These are phyloP conservation scores for Sclerotinia subarctica DNA, from an alignment of 2,329 filamentous ascomycete genomes.

Conservation along the genomic window DNA sequence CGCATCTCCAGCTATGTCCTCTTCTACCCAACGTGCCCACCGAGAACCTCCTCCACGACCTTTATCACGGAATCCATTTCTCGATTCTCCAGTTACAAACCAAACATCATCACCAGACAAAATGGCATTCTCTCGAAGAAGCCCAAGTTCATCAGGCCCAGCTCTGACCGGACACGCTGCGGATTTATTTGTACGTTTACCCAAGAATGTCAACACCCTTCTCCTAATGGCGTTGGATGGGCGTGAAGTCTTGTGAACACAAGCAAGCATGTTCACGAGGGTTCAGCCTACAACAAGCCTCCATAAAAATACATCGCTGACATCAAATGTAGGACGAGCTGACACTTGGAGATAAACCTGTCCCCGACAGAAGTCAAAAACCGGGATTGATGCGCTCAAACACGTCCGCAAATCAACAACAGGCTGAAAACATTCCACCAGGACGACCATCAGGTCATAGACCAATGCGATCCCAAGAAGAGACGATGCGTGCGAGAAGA, in stretches of 20 bases:
- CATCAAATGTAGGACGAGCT: slow-evolving; percentile 57
- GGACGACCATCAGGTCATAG: slow-evolving; percentile 47
- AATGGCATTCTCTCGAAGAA: slow-evolving; percentile 48
- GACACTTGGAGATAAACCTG: slow-evolving; percentile 59
- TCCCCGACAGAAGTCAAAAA: slow-evolving; percentile 39
- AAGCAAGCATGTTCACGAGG: not conserved
- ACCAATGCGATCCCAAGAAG: slow-evolving; percentile 64
- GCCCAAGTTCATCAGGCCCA: slow-evolving; percentile 41
- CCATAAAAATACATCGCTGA: slow-evolving; percentile 30
- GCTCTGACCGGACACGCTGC: slow-evolving; percentile 53
- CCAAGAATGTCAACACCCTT: not conserved
- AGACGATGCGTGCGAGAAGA: slow-evolving; percentile 54
- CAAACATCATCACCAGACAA: slow-evolving; percentile 42
- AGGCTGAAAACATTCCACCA: slow-evolving; percentile 48
- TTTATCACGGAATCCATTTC: slow-evolving; percentile 71
- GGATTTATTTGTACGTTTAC: slow-evolving; percentile 70
- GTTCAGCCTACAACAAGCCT: not conserved
- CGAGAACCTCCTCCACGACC: slow-evolving; percentile 58
- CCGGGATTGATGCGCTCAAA: slow-evolving; percentile 37
- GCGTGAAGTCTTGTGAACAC: not conserved
- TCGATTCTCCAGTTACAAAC: slow-evolving; percentile 49
- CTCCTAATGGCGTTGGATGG: not conserved
- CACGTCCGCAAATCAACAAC: slow-evolving; percentile 46
- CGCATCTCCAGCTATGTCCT: slow-evolving; percentile 52
- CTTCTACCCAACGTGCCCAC: slow-evolving; percentile 49